Evolutionary conservation across 1,139 yeast genomes (phyloP), one percentile per base, ranked within the genome.

Genomic region (Diutina pseudorugosa): DNA sequence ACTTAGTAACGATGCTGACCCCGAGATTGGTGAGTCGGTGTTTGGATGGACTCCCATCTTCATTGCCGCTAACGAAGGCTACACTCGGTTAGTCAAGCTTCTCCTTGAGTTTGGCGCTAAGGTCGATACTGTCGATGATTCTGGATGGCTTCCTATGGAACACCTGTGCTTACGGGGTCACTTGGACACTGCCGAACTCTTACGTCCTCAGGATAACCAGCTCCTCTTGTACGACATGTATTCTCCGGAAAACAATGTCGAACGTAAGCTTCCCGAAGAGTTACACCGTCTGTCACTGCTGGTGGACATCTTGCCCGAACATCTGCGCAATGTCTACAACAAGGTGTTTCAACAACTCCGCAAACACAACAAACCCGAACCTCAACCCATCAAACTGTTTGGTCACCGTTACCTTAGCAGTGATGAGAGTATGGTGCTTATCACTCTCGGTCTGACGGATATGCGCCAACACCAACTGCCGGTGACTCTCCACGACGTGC

Each of bases 81-180:
- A 69, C 55, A 63, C 63, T 36, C 79, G 79, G 2, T 72, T 88
- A 45, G 87, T 83, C 9, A 66, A 76, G 52, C 57, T 79, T 9
- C 72, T 93, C 55, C 66, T 84, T 33, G 69, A 70, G 0, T 65
- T 73, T 50, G 82, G 80, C 7, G 83, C 87, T 12, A 70, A 74
- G 21, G 77, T 70, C 53, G 78, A 79, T 52, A 68, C 75, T 51
- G 76, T 78, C 20, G 98, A 93, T 67, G 85, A 80, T 52, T 85
- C 95, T 47, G 98, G 98, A 0, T 93, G 98, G 98, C 82, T 91
- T 23, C 96, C 98, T 8, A 83, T 89, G 82, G 98, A 93, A 62
- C 98, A 93, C 66, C 97, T 98, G 0, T 84, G 89, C 54, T 72
- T 93, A 51, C 76, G 98, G 60, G 98, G 98, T 9, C 96, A 90